Evolutionary conservation across 1,139 yeast genomes (phyloP), one percentile per base, ranked within the genome.

Genomic region (Candida tetrigidarum): DNA sequence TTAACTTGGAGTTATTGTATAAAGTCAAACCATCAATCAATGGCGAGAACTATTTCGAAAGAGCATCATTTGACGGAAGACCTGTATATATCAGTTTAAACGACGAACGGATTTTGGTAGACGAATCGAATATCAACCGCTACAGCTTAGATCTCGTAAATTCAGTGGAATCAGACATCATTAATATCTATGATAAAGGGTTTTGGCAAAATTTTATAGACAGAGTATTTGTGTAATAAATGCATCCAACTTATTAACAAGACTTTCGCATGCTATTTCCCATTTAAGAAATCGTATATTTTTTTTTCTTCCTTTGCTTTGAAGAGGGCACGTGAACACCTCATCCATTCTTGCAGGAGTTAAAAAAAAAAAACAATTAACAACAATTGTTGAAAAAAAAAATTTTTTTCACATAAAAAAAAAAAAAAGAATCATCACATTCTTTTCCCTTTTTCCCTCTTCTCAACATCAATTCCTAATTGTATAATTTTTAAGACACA

Each of bases 121-220:
- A 54, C n/a, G 36, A 42, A 2, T 22, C 20, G 3, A 56, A 54
- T 20, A 38, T 42, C 1, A 40, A 43, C 2, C 35, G 48, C 4
- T 54, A 46, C 5, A 32, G 45, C 4, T 44, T 79, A 36, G 50
- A 37, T 9, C 56, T 58, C 37, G 66, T 84, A 1, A 45, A 49
- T 5, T 64, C 69, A 11, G 72, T 81, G 50, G 69, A 66, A 37
- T 39, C 47, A 1, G 84, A 81, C 16, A 56, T 89, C 44, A 69
- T 63, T 32, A 89, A 89, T 55, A 69, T 84, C 6, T 88, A 89
- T 60, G 96, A 89, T 56, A 54, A 53, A 6, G 96, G 96, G 8
- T 82, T 84, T 54, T 55, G 66, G 62, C 47, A 52, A 0, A 85
- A 86, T 55, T 48, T 81, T 8, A 58, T 50, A 32, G 71, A 72